A percentile compares a stretch with the other conserved stretches of the same genome.
These are phyloP conservation scores for Adansonia gregorii DNA, from an alignment of 441 rosid species.

Conservation along the genomic window DNA sequence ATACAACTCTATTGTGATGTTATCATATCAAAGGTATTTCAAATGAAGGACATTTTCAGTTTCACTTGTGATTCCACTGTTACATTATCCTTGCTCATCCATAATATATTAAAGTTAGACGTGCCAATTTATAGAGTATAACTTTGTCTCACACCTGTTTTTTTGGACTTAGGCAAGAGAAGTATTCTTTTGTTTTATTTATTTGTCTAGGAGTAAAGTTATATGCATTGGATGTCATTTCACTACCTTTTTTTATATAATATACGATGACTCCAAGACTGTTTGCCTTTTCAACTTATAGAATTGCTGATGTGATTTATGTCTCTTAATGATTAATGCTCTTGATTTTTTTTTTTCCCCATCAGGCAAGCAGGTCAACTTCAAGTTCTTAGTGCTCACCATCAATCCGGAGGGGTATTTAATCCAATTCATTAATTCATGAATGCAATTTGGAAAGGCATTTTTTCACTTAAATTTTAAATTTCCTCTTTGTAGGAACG, in stretches of 20 bases:
- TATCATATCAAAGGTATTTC: neutral
- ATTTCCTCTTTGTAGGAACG: conserved; percentile 57
- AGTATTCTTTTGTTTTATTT: conserved; percentile 6
- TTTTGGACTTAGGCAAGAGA: conserved; percentile 2
- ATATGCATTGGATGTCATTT: neutral
- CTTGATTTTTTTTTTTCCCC: conserved; percentile 28
- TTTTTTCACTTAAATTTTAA: conserved; percentile 13
- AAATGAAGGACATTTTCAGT: neutral
- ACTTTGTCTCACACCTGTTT: neutral
- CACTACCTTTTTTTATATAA: conserved; percentile 1
- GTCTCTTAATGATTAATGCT: conserved; percentile 1
- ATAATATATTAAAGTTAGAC: neutral
- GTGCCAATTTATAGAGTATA: conserved; percentile 8
- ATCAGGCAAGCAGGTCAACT: conserved; percentile 81
- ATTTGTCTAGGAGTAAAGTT: conserved; percentile 7
- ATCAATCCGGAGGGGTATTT: conserved; percentile 95
- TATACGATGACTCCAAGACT: conserved; percentile 12
- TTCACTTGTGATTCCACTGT: neutral
- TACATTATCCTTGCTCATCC: neutral
- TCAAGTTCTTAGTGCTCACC: conserved; percentile 92
- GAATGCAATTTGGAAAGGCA: neutral
- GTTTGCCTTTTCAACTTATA: neutral
- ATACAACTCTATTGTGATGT: neutral
- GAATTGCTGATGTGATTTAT: conserved; percentile 1
- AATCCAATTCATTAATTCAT: conserved; percentile 6